Percentiles rank a stretch among this genome's conserved stretches.
Evolutionary conservation across 768 basidiomycete species (phyloP).

Genomic region (Lentinula guzmanii): DNA sequence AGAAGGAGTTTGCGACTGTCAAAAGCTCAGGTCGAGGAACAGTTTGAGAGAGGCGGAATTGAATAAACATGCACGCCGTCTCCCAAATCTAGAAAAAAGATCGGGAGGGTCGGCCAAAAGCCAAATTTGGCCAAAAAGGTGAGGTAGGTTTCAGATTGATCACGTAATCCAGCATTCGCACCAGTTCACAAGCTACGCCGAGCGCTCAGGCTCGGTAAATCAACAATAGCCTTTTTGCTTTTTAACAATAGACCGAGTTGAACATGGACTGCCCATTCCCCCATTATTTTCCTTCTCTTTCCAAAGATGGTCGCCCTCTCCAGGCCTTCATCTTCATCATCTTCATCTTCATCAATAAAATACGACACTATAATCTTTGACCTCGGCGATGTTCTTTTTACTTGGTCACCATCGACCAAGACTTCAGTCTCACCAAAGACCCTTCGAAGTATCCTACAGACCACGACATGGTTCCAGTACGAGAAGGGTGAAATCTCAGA

Average conservation of each 20-base stretch:
- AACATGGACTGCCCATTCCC: background rate
- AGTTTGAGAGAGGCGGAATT: background rate
- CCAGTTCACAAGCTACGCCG: background rate
- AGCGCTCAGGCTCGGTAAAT: slow-evolving; percentile 3
- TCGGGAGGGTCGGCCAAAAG: background rate
- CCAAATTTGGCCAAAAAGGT: background rate
- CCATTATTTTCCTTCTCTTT: background rate
- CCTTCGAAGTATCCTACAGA: slow-evolving; percentile 36
- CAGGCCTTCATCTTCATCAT: background rate
- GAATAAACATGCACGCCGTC: background rate
- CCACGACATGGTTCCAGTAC: slow-evolving; percentile 48
- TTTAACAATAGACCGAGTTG: background rate
- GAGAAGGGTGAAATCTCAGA: slow-evolving; percentile 41
- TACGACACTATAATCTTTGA: slow-evolving; percentile 41
- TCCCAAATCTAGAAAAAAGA: background rate
- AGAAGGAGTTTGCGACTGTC: background rate
- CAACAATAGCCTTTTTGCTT: slow-evolving; percentile 4
- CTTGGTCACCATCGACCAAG: slow-evolving; percentile 42
- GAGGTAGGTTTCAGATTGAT: background rate
- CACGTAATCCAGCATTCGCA: background rate
- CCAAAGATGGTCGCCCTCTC: slow-evolving; percentile 1
- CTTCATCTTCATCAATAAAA: background rate
- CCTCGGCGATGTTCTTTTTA: slow-evolving; percentile 51
- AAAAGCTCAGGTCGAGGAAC: background rate
- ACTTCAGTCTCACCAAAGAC: slow-evolving; percentile 34